Evolutionary conservation across 768 basidiomycete genomes (phyloP), one percentile per base, ranked within the genome.

Genomic region (Amanita pallidorosea): DNA sequence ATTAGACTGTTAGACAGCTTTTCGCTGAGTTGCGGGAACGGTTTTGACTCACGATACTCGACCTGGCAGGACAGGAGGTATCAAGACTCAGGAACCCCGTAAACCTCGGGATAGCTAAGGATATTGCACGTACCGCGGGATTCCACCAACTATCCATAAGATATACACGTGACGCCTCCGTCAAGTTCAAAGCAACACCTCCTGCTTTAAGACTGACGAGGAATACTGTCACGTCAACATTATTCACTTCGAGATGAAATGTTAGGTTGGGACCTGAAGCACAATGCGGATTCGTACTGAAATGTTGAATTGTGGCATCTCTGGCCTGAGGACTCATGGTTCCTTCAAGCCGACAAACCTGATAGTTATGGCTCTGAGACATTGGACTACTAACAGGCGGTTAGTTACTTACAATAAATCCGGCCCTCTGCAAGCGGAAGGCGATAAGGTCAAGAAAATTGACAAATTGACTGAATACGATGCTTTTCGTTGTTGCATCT

Each of bases 131-230:
- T 68, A 85, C 88, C n/a, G 92, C 92, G 6, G 94, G 94, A 62
- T 98, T 98, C 94, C 94, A 95, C 91, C 91, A 95, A 56, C 86
- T 88, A 63, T 95, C 95, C 92, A 97, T 95, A 60, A 96, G 77
- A 65, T 91, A 95, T 17, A 96, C 92, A 23, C 89, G 86, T 31
- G 88, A 91, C 0, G 93, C 93, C 63, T 90, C 89, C 0, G 89
- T 91, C 57, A 93, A 64, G 62, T 93, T 93, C 45, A 95, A 73
- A 3, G 89, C 90, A 4, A 92, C 92, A 63, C 94, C 94, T 45
- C 95, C 95, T 1, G 95, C 95, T 65, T 96, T 98, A 61, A 99
- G 71, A 55, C 85, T 88, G 59, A 99, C 91, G 22, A 99, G 77
- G 71, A 99, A 98, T n/a, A 99, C 89, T 2, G 93, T 97, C 34